Conservation (phyloP, 2,329 filamentous ascomycete species). For the Cercospora brassicicola region DNA sequence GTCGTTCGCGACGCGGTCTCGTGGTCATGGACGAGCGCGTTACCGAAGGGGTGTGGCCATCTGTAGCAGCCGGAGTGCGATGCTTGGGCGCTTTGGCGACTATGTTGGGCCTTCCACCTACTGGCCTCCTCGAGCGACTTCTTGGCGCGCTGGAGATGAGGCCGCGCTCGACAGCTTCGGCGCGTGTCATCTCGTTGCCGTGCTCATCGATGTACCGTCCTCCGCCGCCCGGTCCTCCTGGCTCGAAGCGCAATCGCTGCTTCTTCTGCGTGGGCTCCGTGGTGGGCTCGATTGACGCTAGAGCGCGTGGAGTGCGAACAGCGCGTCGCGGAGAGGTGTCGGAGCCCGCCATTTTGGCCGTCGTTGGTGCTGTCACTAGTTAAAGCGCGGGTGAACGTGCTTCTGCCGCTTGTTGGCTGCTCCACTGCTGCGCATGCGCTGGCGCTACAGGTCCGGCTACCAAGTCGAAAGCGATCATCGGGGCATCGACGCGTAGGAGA, state of each 20-base stretch:
- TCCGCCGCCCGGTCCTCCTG: slow-evolving; percentile 81
- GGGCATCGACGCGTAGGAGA: neutral
- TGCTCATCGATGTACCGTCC: slow-evolving; percentile 79
- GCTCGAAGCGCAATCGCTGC: slow-evolving; percentile 65
- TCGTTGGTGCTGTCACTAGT: slow-evolving; percentile 12
- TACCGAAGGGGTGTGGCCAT: slow-evolving; percentile 17
- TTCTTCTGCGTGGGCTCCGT: slow-evolving; percentile 48
- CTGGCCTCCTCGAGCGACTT: slow-evolving; percentile 5
- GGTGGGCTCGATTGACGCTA: slow-evolving; percentile 37
- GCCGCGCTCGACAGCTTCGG: slow-evolving; percentile 43
- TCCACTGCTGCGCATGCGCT: slow-evolving; percentile 3
- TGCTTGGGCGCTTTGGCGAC: slow-evolving; percentile 14
- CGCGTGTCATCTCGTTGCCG: slow-evolving; percentile 56
- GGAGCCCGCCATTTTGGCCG: slow-evolving; percentile 31
- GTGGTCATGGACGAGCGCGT: slow-evolving; percentile 33
- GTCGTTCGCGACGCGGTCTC: slow-evolving; percentile 35
- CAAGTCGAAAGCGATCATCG: neutral
- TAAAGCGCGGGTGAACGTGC: slow-evolving; percentile 1
- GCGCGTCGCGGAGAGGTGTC: slow-evolving; percentile 32
- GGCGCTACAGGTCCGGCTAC: neutral
- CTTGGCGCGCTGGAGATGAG: slow-evolving; percentile 13
- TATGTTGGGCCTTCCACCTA: slow-evolving; percentile 6
- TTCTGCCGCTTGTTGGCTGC: slow-evolving; percentile 3
- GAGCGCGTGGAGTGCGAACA: slow-evolving; percentile 34
- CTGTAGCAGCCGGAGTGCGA: neutral